Evolutionary conservation across 441 rosid species (phyloP), one percentile per base, ranked within the genome.

Genomic region (Dalechampia spathulata): DNA sequence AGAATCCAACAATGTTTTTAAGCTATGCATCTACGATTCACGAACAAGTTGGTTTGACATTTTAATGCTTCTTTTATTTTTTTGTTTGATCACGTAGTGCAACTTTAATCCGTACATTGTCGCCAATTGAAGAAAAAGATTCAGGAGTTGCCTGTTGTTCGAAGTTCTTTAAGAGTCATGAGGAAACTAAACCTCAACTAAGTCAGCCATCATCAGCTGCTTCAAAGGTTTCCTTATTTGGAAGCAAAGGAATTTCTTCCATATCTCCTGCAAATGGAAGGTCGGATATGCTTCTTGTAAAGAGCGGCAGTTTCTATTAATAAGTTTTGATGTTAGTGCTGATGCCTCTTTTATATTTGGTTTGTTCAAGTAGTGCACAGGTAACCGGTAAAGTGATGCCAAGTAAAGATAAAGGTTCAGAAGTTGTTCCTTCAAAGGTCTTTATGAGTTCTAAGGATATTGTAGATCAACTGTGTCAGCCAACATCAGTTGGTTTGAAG

Each of bases 331-430:
- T 30, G 34, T 30, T 30, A 30, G 34, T 30, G 34, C 34, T 3
- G 4, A 30, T 30, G 34, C 22, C 40, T 40, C 26, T 36, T 58
- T 38, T 38, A 0, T 19, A 47, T 56, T 75, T 57, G 55, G 52
- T 58, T 56, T 49, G 14, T 54, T 58, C 52, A 21, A 75, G 53
- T 60, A 72, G 84, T 62, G 64, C 61, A 58, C 59, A 57, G 49
- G 63, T 54, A 21, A 43, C 40, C 40, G 57, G 60, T 38, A 68
- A 62, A 53, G 57, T 46, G 57, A 66, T 56, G 48, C 45, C 52
- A 56, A 49, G 7, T 55, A 72, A 72, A 49, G 60, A 65, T 51
- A 79, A 66, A 43, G 83, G 77, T 60, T 48, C 72, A 14, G 79
- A 73, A 70, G 57, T 38, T 21, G 55, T 67, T 32, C 25, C 55